Evolutionary conservation across 2,329 filamentous ascomycete species (phyloP).

Genomic region (Aureobasidium musti): DNA sequence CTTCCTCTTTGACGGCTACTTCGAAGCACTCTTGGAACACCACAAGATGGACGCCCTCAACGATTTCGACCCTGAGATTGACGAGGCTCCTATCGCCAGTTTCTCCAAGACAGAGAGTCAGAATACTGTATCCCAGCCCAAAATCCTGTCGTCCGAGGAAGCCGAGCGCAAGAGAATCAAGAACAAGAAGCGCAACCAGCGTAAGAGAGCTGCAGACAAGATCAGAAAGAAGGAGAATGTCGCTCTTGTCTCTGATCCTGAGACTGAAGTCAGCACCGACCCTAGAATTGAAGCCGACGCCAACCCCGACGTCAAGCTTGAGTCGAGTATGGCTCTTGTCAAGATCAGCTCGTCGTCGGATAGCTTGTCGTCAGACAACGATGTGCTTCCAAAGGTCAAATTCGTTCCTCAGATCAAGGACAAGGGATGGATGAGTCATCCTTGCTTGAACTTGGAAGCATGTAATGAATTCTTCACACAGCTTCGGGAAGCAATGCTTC

Average conservation of each 20-base stretch:
- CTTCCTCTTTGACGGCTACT: constrained; percentile 23
- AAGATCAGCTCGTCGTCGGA: neutral
- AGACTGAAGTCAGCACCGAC: neutral
- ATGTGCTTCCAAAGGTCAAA: neutral
- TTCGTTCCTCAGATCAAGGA: constrained; percentile 8
- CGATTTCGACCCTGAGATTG: constrained; percentile 2
- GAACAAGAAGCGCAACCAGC: constrained; percentile 25
- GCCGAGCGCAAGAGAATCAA: constrained; percentile 8
- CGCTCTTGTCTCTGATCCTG: neutral
- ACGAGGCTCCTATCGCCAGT: neutral
- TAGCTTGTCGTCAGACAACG: neutral
- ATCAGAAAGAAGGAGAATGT: constrained; percentile 8
- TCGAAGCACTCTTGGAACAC: neutral
- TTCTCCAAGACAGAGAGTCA: neutral
- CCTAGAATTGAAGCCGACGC: neutral
- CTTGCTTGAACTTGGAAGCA: neutral
- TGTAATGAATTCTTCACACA: neutral
- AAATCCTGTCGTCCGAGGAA: constrained; percentile 6
- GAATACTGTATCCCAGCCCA: neutral
- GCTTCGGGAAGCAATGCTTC: constrained; percentile 12
- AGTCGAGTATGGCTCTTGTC: neutral
- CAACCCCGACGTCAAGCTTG: neutral
- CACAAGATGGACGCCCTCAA: neutral
- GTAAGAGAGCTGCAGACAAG: constrained; percentile 21
- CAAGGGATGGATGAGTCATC: neutral